Evolutionary conservation across 2,329 filamentous ascomycete genomes (phyloP), one percentile per base, ranked within the genome.

Genomic region (Aspergillus uvarum): DNA sequence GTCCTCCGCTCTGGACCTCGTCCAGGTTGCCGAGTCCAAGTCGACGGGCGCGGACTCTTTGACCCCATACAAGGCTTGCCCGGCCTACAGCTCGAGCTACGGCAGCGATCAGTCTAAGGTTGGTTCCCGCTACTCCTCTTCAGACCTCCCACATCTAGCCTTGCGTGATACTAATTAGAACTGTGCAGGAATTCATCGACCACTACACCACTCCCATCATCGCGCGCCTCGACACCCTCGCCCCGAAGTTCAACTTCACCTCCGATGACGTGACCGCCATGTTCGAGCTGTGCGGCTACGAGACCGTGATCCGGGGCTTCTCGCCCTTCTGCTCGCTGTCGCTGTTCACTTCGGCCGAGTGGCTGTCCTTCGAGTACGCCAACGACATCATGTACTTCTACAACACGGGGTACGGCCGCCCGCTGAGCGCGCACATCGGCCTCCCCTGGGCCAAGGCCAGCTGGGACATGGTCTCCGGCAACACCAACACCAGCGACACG

Each of bases 401-500:
- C 73, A 89, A 89, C 72, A 77, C 82, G 1, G 88, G 88, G 19
- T 89, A 89, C 63, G 87, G 87, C 5, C 86, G 83, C 63, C 69
- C 75, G 0, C 76, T 85, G 2, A 81, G 85, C 0, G 85, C 85
- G 0, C 79, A 80, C 19, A 79, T 89, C 5, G 88, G 88, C 2
- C 82, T 85, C 56, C 87, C 87, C 0, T 90, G 88, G 88, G 69
- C 89, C 5, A 88, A 88, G 63, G 83, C 86, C 0, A 87, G 86
- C 0, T 79, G 85, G 0, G 67, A 76, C 10, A 75, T 85, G 0
- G 75, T 87, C 10, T 68, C 85, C 38, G 74, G 24, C 3, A 14
- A 32, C n/a, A 54, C 42, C 5, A 44, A 47, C n/a, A 47, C 38
- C 10, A 47, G 16, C 10, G 42, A 54, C n/a, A 50, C 22, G 22